Conservation (phyloP, 2,329 filamentous ascomycete species). For the Pseudocercospora vitis region DNA sequence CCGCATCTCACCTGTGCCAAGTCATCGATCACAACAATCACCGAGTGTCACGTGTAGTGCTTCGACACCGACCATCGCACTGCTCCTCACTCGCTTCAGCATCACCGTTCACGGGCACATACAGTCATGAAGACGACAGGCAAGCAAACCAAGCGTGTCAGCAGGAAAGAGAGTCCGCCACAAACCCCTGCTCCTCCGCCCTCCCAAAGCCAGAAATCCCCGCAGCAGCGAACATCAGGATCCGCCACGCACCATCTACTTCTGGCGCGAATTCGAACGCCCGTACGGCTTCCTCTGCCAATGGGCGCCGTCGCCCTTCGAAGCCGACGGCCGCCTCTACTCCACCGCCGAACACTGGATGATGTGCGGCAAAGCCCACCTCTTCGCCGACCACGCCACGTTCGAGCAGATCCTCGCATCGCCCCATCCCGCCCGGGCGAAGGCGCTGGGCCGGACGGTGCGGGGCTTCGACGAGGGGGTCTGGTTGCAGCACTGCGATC, state of each 20-base stretch:
- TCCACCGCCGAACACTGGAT: conserved; percentile 49
- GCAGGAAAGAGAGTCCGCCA: background rate
- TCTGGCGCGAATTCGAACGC: conserved; percentile 44
- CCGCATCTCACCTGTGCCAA: background rate
- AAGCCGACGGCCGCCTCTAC: conserved; percentile 39
- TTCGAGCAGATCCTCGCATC: conserved; percentile 54
- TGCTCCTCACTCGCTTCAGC: too few species aligned
- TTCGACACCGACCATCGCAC: too few species aligned
- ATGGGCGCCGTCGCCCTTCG: conserved; percentile 58
- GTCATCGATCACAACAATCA: background rate
- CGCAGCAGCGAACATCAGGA: background rate
- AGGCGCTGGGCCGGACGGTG: conserved; percentile 57
- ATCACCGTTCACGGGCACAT: too few species aligned
- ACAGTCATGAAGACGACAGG: background rate
- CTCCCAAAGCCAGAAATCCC: background rate
- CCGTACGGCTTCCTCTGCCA: conserved; percentile 60
- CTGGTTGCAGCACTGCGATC: conserved; percentile 45
- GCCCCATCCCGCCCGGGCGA: conserved; percentile 50
- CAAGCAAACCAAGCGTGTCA: background rate
- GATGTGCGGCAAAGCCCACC: conserved; percentile 47
- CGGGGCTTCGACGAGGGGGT: conserved; percentile 50
- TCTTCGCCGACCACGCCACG: conserved; percentile 44
- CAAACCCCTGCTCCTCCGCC: background rate
- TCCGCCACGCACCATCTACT: conserved; percentile 31
- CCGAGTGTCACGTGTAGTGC: too few species aligned